Percentiles rank a stretch among this genome's conserved stretches.
Evolutionary conservation across 139 green algal genomes (phyloP).

Genomic region (Tetraselmis striata): DNA sequence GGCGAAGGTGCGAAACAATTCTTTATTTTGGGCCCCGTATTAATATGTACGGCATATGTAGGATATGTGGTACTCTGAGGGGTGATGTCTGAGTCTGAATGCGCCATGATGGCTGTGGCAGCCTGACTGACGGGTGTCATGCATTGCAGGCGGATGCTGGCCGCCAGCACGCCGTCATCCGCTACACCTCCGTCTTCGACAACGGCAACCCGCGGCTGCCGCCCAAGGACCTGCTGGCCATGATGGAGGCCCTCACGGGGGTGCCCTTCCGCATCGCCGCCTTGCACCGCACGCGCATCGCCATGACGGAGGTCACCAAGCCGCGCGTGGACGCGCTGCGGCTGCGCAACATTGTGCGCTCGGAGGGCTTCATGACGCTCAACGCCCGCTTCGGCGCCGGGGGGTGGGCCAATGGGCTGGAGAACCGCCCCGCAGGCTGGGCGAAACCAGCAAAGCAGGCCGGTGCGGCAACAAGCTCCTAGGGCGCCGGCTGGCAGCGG

Average conservation of each 20-base stretch:
- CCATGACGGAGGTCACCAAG: neutral
- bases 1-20: too few species aligned
- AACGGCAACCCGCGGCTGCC: constrained; percentile 17
- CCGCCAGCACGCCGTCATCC: neutral
- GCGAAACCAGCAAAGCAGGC: too few species aligned
- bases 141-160: neutral
- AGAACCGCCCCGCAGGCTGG: neutral
- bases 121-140: too few species aligned
- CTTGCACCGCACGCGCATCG: constrained; percentile 16
- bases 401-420: neutral
- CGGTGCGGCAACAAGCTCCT: too few species aligned
- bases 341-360: constrained; percentile 19
- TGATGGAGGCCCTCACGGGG: constrained; percentile 22
- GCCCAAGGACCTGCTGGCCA: constrained; percentile 22
- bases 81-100: too few species aligned
- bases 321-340: constrained; percentile 7
- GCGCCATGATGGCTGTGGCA: too few species aligned
- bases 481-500: too few species aligned
- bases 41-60: too few species aligned
- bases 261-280: constrained; percentile 27
- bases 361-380: constrained; percentile 23
- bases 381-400: constrained; percentile 14
- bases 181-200: neutral
- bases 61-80: too few species aligned
- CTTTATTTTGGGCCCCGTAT: too few species aligned